Base-by-base conservation (phyloP, 2,329 filamentous ascomycete genomes). In the Trichoderma polysporum region DNA sequence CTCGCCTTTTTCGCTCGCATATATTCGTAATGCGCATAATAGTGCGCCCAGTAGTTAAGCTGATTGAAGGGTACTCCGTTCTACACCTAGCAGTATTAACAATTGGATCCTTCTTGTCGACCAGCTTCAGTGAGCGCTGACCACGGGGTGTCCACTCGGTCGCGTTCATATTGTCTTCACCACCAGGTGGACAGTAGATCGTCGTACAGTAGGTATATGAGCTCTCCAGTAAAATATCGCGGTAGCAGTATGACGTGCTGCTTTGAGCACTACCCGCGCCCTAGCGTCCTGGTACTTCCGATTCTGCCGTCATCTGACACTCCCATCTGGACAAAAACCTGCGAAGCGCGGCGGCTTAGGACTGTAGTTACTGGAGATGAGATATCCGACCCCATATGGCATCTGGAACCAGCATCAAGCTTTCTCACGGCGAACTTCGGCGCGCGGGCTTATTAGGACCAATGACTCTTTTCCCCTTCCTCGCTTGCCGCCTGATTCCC, bases 301-400 rank as follows among this genome's bases (percentile, higher is more conserved):
- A 66, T 54, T 53, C 37, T 60, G 27, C 63, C 64, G 57, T 66
- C 64, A 66, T 66, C 64, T 66, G 64, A 66, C 63, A 39, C 54
- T 66, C 47, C 35, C 29, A 47, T 58, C 41, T 49, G 31, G 39
- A 37, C 37, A 41, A 27, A 60, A 37, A 60, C 29, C 50, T 47
- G 60, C 27, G 13, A 64, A 19, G 52, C 37, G 25, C 59, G 47
- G n/a, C 45, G 45, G 59, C 47, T 41, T 53, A 9, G 47, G 35
- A n/a, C 15, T 9, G 27, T 19, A n/a, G 37, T 17, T 19, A n/a
- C 31, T 33, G 17, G 25, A 35, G 39, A 64, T 27, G 50, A 64
- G 37, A 25, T 52, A 35, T 45, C 50, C 60, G 37, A 27, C 50
- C 49, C 47, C 31, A 61, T 45, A 39, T 45, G 50, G 45, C 50